Percentiles rank a stretch among this genome's conserved stretches.
Conservation (phyloP, 2,329 filamentous ascomycete genomes). For the Monosporascus sp. region DNA sequence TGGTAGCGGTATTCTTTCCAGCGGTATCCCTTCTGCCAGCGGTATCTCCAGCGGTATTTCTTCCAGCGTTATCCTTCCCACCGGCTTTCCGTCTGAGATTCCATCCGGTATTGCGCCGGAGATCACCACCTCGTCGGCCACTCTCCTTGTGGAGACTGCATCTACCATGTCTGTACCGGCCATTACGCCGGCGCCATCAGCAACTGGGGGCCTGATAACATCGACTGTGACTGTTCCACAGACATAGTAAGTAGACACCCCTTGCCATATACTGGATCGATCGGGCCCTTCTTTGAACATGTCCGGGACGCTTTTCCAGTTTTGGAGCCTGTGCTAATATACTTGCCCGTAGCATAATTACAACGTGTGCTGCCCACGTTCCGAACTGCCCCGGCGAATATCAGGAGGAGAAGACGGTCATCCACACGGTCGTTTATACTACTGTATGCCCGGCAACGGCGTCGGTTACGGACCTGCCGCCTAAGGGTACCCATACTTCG, state of each 20-base stretch:
- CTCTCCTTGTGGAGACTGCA: too few species aligned
- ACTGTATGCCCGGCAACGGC: slow-evolving; percentile 23
- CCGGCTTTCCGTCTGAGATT: too few species aligned
- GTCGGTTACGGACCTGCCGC: slow-evolving; percentile 14
- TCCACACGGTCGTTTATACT: slow-evolving; percentile 27
- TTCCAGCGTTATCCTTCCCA: too few species aligned
- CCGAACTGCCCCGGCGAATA: slow-evolving; percentile 35
- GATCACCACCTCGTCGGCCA: too few species aligned
- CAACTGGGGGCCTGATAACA: slow-evolving; percentile 8
- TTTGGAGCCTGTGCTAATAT: too few species aligned
- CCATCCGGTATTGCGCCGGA: too few species aligned
- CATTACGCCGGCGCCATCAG: slow-evolving; percentile 1
- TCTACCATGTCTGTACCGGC: slow-evolving; percentile 2
- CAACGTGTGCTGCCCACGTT: slow-evolving; percentile 31
- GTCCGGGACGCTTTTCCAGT: too few species aligned
- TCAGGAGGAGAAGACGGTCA: slow-evolving; percentile 28
- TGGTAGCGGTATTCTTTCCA: too few species aligned
- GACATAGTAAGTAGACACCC: slow-evolving; percentile 10
- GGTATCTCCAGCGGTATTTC: too few species aligned
- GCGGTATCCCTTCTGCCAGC: too few species aligned
- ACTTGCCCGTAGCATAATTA: slow-evolving; percentile 19
- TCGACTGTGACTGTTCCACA: slow-evolving; percentile 17
- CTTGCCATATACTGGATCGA: too few species aligned
- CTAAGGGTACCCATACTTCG: slow-evolving; percentile 9
- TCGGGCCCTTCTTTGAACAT: too few species aligned